Percentiles rank a stretch among this genome's conserved stretches.
Conservation (phyloP, 2,329 filamentous ascomycete genomes). For the Calonectria multiphialidica region DNA sequence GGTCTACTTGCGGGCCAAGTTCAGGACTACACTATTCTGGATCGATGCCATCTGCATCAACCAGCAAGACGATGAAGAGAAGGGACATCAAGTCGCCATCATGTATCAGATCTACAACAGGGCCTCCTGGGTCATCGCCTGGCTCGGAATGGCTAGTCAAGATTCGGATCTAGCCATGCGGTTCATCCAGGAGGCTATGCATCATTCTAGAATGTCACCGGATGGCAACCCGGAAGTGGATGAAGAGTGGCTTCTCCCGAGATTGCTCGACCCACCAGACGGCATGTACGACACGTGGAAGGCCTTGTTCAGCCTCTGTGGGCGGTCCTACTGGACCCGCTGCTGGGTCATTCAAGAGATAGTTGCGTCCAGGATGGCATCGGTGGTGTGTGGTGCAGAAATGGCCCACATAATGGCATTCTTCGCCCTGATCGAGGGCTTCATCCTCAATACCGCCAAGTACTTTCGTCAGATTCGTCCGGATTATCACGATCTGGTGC, state of each 20-base stretch:
- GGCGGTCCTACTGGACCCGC: constrained; percentile 2
- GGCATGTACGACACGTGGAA: constrained; percentile 6
- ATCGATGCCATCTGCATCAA: constrained; percentile 6
- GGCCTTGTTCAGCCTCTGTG: background rate
- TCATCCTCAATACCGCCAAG: background rate
- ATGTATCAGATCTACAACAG: constrained; percentile 5
- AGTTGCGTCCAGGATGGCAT: background rate
- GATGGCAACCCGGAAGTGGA: background rate
- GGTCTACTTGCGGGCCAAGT: background rate
- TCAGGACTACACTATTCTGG: background rate
- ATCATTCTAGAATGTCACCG: background rate
- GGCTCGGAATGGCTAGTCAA: background rate
- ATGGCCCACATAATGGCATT: background rate
- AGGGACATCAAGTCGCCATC: background rate
- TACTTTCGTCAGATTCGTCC: background rate
- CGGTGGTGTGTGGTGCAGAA: background rate
- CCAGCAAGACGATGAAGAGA: background rate
- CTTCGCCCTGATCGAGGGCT: background rate
- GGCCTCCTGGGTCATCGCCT: background rate
- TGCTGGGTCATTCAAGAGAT: constrained; percentile 1
- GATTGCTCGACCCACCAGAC: background rate
- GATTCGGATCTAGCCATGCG: background rate
- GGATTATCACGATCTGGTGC: background rate
- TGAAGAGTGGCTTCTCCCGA: background rate
- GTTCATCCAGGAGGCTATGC: background rate